Conservation (phyloP, 1,139 yeast species). For the Pneumocystis murina region DNA sequence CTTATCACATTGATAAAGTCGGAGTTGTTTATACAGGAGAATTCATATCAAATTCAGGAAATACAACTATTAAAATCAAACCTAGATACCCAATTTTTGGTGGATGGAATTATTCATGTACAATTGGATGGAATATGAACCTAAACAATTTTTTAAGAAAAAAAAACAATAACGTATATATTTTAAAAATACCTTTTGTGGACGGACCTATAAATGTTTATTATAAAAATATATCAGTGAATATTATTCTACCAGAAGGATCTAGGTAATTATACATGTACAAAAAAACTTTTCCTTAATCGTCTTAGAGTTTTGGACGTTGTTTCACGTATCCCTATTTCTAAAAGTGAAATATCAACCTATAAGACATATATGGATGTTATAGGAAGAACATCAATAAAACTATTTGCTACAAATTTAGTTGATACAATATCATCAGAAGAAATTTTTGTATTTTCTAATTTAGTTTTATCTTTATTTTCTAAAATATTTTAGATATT, state of each 20-base stretch:
- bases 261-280: constrained; percentile 37
- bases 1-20: constrained; percentile 73
- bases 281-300: background rate
- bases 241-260: constrained; percentile 77
- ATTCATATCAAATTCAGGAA: constrained; percentile 27
- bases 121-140: constrained; percentile 74
- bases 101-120: constrained; percentile 90
- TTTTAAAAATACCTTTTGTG: constrained; percentile 54
- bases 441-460: constrained; percentile 29
- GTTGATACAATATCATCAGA: constrained; percentile 54
- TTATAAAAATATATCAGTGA: constrained; percentile 48
- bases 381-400: constrained; percentile 68
- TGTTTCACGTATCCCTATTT: constrained; percentile 32
- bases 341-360: constrained; percentile 27
- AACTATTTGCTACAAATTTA: constrained; percentile 44
- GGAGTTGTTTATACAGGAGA: constrained; percentile 86
- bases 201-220: constrained; percentile 56
- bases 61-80: constrained; percentile 38
- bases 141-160: constrained; percentile 39
- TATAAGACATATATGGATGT: constrained; percentile 50
- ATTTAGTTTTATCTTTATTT: background rate
- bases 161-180: constrained; percentile 34
- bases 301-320: constrained; percentile 17
- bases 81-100: constrained; percentile 93
- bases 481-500: background rate